Evolutionary conservation across 108 stramenopile species (phyloP).

Genomic region (Mediolabrus comicus): DNA sequence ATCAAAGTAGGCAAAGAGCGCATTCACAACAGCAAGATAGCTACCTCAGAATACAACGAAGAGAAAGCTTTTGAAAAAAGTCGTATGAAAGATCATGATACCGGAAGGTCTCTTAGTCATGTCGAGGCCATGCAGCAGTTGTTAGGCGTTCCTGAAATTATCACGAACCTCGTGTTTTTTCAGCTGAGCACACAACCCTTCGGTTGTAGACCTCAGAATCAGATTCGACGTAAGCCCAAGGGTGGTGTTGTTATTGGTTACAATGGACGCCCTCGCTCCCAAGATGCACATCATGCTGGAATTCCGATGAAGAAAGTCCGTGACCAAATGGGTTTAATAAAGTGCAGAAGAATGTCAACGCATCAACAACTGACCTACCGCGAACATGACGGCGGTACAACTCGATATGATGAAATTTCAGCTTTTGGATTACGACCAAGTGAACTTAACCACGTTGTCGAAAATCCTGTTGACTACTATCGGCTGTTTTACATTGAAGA

Average conservation of each 20-base stretch:
- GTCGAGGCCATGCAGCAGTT: background rate
- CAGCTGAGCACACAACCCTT: constrained; percentile 6
- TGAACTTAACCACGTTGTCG: constrained; percentile 9
- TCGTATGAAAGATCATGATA: background rate
- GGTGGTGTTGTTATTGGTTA: background rate
- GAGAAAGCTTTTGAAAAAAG: background rate
- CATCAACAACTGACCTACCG: background rate
- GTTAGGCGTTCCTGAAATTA: constrained; percentile 10
- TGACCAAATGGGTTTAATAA: background rate
- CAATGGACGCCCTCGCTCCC: background rate
- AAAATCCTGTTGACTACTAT: constrained; percentile 7
- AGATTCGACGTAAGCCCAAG: background rate
- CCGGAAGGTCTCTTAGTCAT: background rate
- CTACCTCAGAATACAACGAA: constrained; percentile 3
- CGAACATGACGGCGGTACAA: background rate
- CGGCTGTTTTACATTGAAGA: background rate
- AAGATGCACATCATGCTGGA: background rate
- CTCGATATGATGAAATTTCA: constrained; percentile 10
- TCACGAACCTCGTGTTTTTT: background rate
- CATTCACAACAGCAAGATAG: constrained; percentile 23
- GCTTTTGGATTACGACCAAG: constrained; percentile 15
- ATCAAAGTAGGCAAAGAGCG: background rate
- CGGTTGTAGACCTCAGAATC: background rate
- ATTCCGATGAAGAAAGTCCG: background rate
- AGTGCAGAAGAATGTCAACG: background rate